Conservation (phyloP, 2,329 filamentous ascomycete species). For the Aotearoamyces nothofagi region DNA sequence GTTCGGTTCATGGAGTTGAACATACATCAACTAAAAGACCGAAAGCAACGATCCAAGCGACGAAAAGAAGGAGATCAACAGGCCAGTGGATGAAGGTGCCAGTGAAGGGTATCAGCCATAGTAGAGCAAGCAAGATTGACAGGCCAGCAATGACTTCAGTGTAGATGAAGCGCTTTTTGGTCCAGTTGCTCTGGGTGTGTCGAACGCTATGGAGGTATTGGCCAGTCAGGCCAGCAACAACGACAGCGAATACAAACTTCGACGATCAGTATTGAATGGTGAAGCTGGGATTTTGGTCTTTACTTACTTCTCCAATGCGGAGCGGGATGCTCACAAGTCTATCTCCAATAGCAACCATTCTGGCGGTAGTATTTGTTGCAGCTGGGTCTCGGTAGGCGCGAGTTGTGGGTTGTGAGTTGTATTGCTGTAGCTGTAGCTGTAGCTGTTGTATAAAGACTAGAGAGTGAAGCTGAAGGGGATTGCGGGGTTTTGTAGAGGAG, state of each 20-base stretch:
- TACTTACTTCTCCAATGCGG: constrained; percentile 15
- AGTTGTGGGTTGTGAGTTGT: too few relatives aligned
- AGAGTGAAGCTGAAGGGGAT: neutral
- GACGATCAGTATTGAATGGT: constrained; percentile 14
- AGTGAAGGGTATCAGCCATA: constrained; percentile 61
- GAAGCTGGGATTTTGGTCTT: neutral
- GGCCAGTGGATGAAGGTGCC: constrained; percentile 55
- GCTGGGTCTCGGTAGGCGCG: too few relatives aligned
- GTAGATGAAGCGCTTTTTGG: constrained; percentile 56
- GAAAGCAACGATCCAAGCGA: constrained; percentile 42
- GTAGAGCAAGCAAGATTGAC: constrained; percentile 49
- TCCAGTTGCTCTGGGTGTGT: constrained; percentile 27
- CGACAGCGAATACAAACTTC: constrained; percentile 56
- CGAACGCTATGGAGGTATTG: constrained; percentile 40
- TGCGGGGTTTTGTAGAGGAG: neutral
- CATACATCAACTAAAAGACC: constrained; percentile 19
- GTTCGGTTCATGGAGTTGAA: neutral
- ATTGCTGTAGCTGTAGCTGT: too few relatives aligned
- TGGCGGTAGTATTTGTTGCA: too few relatives aligned
- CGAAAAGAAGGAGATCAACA: constrained; percentile 51
- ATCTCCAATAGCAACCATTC: constrained; percentile 10
- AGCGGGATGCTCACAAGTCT: constrained; percentile 11
- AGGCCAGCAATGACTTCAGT: constrained; percentile 55
- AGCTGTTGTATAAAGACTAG: neutral
- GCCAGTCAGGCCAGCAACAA: constrained; percentile 56